These are phyloP conservation scores for Aristolochia fimbriata DNA, from an alignment of 164 flowering plant species.

Conservation along the genomic window DNA sequence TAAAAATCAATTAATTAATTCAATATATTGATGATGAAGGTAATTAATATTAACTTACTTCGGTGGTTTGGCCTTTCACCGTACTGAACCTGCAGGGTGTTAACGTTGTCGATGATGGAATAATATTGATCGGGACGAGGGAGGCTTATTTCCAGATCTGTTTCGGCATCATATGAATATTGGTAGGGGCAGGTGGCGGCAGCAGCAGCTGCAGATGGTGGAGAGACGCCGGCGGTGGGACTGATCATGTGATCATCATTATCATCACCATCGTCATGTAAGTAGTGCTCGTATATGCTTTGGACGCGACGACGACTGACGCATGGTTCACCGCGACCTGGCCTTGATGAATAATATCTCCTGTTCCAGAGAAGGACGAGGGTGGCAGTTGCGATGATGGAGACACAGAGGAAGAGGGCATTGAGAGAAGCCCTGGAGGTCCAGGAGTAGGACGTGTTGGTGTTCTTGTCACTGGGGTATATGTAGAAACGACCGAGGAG, in stretches of 20 bases:
- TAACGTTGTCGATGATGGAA: conserved; percentile 41
- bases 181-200: too few species aligned
- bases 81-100: conserved; percentile 44
- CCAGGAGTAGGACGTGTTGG: conserved; percentile 20
- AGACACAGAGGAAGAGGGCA: conserved; percentile 31
- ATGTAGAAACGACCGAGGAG: conserved; percentile 41
- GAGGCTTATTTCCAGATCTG: conserved; percentile 57
- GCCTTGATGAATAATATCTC: conserved; percentile 68
- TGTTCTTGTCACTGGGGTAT: conserved; percentile 59
- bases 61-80: conserved; percentile 62
- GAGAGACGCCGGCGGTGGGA: too few species aligned
- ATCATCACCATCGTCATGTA: too few species aligned
- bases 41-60: conserved; percentile 11
- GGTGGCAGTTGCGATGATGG: conserved; percentile 35
- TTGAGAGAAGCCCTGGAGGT: conserved; percentile 23
- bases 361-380: conserved; percentile 32
- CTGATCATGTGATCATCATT: too few species aligned
- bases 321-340: too few species aligned
- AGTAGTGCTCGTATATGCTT: conserved; percentile 27
- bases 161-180: too few species aligned
- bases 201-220: too few species aligned
- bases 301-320: conserved; percentile 34
- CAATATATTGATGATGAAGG: too few species aligned
- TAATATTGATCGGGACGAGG: conserved; percentile 49
- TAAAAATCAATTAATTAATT: too few species aligned